Conservation (phyloP, 2,329 filamentous ascomycete species). For the Cordyceps tenuipes region DNA sequence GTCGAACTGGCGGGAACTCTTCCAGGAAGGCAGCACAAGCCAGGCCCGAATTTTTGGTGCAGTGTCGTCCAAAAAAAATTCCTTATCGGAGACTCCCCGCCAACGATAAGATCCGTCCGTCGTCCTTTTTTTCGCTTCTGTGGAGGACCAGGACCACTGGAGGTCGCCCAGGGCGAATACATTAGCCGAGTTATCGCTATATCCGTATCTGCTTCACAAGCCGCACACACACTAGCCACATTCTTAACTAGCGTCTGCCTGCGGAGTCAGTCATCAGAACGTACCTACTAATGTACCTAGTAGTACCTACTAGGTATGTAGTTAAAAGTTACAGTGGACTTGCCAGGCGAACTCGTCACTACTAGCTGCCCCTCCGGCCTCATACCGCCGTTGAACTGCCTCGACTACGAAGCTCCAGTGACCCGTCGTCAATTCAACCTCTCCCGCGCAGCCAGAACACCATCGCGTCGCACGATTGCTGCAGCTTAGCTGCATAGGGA, state of each 20-base stretch:
- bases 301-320: no score
- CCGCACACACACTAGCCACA: slow-evolving; percentile 10
- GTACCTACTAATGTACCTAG: no score
- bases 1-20: not conserved
- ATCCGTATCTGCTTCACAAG: slow-evolving; percentile 17
- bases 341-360: slow-evolving; percentile 12
- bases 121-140: not conserved
- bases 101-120: slow-evolving; percentile 14
- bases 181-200: slow-evolving; percentile 21
- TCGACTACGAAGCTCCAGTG: slow-evolving; percentile 17
- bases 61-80: slow-evolving; percentile 15
- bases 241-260: not conserved
- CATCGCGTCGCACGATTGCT: slow-evolving; percentile 14
- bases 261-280: no score
- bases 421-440: not conserved
- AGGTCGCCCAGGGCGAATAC: not conserved
- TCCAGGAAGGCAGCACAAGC: not conserved
- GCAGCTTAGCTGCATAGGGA: slow-evolving; percentile 22
- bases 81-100: slow-evolving; percentile 17
- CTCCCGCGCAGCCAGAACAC: not conserved
- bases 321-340: not conserved
- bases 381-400: slow-evolving; percentile 13
- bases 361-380: slow-evolving; percentile 22
- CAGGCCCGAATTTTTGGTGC: slow-evolving; percentile 13
- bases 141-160: no score